phyloP scores from a whole-genome alignment of 257 asterid species.

The Solanum pinnatisectum region DNA sequence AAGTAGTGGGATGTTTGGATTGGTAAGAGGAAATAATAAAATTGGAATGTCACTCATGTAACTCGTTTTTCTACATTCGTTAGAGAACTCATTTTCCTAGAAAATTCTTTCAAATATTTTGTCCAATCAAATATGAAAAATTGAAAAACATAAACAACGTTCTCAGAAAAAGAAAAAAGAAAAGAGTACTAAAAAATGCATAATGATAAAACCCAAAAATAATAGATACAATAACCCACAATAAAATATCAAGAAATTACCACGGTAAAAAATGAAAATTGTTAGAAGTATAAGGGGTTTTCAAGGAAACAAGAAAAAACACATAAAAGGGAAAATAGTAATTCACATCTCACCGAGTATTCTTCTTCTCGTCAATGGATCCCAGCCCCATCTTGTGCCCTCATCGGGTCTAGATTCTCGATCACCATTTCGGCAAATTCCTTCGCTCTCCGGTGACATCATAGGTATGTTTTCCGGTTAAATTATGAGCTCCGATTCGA shows the following conservation, averaged over 20 bases:
- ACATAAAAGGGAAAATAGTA: conserved; percentile 11
- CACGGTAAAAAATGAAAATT: neutral
- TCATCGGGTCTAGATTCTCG: conserved; percentile 9
- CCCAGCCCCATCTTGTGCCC: neutral
- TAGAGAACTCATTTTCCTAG: neutral
- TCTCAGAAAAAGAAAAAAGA: too few species aligned
- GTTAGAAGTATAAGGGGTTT: neutral
- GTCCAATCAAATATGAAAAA: neutral
- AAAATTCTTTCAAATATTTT: too few species aligned
- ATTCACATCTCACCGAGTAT: conserved; percentile 32
- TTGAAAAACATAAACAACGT: neutral
- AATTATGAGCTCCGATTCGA: neutral
- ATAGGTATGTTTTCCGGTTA: neutral
- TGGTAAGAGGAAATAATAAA: neutral
- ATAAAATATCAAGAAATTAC: neutral
- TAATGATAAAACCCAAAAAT: neutral
- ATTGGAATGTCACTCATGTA: neutral
- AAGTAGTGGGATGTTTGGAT: neutral
- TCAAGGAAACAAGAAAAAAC: neutral
- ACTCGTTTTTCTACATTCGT: neutral
- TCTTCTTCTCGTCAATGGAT: conserved; percentile 11
- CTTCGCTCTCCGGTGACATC: neutral
- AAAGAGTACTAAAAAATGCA: neutral
- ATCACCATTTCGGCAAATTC: neutral
- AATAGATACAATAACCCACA: neutral